Conservation (phyloP, 257 asterid species). For the Solanum medicagineum region DNA sequence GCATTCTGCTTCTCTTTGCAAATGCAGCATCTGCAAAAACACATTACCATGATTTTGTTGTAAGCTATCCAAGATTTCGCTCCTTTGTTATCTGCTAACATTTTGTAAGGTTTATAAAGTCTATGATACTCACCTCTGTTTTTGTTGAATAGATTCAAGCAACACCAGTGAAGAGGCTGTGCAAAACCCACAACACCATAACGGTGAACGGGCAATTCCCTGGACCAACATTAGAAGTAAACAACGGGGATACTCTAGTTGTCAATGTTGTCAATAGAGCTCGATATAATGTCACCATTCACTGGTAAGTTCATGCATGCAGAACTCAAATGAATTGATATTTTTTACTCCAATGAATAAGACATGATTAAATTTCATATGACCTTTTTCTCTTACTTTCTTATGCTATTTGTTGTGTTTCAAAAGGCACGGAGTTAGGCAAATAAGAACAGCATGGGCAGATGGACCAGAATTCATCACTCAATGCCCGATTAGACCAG, state of each 20-base stretch:
- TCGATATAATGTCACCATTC: constrained; percentile 64
- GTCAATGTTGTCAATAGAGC: constrained; percentile 56
- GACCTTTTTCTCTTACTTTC: background rate
- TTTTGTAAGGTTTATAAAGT: background rate
- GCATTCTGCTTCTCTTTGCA: constrained; percentile 18
- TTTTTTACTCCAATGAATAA: background rate
- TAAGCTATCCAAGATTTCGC: constrained; percentile 10
- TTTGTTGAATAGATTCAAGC: constrained; percentile 49
- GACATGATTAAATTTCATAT: background rate
- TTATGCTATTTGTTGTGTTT: background rate
- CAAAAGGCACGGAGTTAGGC: constrained; percentile 81
- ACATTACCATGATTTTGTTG: constrained; percentile 56
- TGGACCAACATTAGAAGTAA: constrained; percentile 65
- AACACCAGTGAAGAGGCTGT: constrained; percentile 83
- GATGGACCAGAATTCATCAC: constrained; percentile 84
- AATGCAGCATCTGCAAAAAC: constrained; percentile 38
- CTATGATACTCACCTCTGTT: background rate
- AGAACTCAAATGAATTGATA: background rate
- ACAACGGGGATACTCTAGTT: constrained; percentile 66
- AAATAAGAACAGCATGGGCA: constrained; percentile 66
- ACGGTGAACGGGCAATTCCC: constrained; percentile 75
- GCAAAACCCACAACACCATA: constrained; percentile 53
- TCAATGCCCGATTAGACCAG: constrained; percentile 82
- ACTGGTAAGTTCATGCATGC: constrained; percentile 36
- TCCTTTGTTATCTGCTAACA: background rate